Evolutionary conservation across 164 flowering plant genomes (phyloP), one percentile per base, ranked within the genome.

Genomic region (Houttuynia cordata): DNA sequence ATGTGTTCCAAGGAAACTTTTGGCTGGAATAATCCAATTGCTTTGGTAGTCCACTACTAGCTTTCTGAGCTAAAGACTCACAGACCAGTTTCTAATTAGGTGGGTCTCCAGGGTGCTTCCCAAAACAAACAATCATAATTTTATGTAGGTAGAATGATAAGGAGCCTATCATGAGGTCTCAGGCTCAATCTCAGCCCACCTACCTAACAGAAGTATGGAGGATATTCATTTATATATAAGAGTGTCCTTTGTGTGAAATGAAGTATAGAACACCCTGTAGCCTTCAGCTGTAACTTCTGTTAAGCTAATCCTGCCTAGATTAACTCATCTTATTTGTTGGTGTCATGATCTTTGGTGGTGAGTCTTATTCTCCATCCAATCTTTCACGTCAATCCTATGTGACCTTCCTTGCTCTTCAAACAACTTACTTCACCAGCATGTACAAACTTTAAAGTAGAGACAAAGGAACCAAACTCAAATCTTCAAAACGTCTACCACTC

Each of bases 381-480:
- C 54, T 30, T 58, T 21, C 12, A 57, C 22, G 21, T 24, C 50
- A 57, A 50, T 37, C 60, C 24, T 56, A 20, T 56, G 13, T 24
- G 53, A 19, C 45, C 14, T 24, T 59, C n/a, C 85, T 75, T 76
- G 60, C 51, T 67, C 77, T 77, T 77, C 59, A 77, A 74, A 52
- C 78, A 77, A 79, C 20, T n/a, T n/a, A n/a, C n/a, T 39, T 72
- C 63, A 45, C 59, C 49, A 65, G 67, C 47, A 55, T 64, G 87
- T 19, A 53, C 54, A 42, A 56, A 77, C 62, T 40, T 72, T 81
- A 70, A 51, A 77, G 81, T 85, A 60, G 55, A 85, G 75, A 80
- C 84, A 71, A 85, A 85, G 87, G 67, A 81, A 62, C 72, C 64
- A 69, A 65, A 62, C 55, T 69, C 51, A 61, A 64, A 45, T 63